A percentile compares a stretch with the other conserved stretches of the same genome.
Conservation (phyloP, 305 asterid species). For the Vinca major region DNA sequence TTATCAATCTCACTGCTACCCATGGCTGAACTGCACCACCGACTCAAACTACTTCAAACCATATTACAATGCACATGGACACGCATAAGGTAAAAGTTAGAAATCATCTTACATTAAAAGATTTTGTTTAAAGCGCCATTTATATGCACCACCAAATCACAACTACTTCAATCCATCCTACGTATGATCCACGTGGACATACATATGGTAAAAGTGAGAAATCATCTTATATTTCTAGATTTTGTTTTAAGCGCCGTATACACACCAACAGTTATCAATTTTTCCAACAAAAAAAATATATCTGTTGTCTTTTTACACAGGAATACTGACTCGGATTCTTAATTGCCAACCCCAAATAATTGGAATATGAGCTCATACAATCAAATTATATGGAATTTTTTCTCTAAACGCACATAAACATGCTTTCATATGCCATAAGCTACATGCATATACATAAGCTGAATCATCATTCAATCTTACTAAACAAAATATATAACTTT, state of each 20-base stretch:
- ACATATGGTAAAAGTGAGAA: too few relatives aligned
- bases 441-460: neutral
- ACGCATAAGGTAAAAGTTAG: neutral
- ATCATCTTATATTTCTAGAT: too few relatives aligned
- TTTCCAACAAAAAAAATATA: too few relatives aligned
- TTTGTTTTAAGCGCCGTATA: too few relatives aligned
- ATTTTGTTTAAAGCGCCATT: slow-evolving; percentile 1
- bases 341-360: neutral
- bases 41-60: slow-evolving; percentile 20
- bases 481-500: neutral
- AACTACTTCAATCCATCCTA: too few relatives aligned
- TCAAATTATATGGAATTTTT: neutral
- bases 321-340: too few relatives aligned
- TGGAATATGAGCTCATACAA: neutral
- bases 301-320: too few relatives aligned
- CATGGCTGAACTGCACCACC: slow-evolving; percentile 28
- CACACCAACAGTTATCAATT: too few relatives aligned
- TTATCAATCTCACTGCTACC: slow-evolving; percentile 44
- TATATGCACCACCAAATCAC: neutral
- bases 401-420: too few relatives aligned
- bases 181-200: too few relatives aligned
- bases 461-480: neutral
- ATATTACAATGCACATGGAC: slow-evolving; percentile 15
- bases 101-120: slow-evolving; percentile 5
- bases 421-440: neutral